Evolutionary conservation across 768 basidiomycete genomes (phyloP), one percentile per base, ranked within the genome.

Genomic region (Leccinum disarticulatum): DNA sequence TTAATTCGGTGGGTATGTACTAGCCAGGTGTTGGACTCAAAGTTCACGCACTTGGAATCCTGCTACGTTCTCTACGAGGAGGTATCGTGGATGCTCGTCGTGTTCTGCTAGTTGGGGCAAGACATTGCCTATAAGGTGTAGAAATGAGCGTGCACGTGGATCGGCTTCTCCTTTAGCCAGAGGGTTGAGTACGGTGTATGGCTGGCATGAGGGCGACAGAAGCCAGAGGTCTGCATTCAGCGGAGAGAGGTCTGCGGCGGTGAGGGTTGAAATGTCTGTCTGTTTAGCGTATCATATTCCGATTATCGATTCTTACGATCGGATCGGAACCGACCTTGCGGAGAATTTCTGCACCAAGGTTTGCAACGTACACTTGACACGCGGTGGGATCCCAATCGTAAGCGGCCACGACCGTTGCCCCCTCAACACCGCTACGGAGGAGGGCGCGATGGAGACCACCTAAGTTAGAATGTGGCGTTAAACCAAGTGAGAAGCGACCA

Each of bases 371-470:
- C 17, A 90, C 89, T 56, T 79, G 79, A 64, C 85, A 87, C 36
- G 89, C 89, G 19, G 77, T 78, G 64, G 85, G 88, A 75, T 92
- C 90, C 89, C 90, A 91, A 70, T 93, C 91, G 67, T 87, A 91
- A n/a, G 91, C 89, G 61, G 81, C 81, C 6, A 86, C 74, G 33
- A 89, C 79, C 0, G 71, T 60, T 9, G 73, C 64, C 5, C 77
- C 84, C 19, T 76, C 64, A 49, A 83, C 73, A 10, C 64, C 68
- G 64, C 84, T 86, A 54, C 83, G 79, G 49, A 74, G 66, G 17
- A 93, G 77, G 6, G 90, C 90, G 27, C 83, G 76, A 75, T 90
- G 87, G 6, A 93, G 77, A 7, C 91, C 91, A 27, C 90, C 91
- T 22, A 22, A 22, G 22, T 91, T 52, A 15, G 55, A 52, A 43